Base-by-base conservation (phyloP, 129 eudicot species). In the Flaveria sonorensis region DNA sequence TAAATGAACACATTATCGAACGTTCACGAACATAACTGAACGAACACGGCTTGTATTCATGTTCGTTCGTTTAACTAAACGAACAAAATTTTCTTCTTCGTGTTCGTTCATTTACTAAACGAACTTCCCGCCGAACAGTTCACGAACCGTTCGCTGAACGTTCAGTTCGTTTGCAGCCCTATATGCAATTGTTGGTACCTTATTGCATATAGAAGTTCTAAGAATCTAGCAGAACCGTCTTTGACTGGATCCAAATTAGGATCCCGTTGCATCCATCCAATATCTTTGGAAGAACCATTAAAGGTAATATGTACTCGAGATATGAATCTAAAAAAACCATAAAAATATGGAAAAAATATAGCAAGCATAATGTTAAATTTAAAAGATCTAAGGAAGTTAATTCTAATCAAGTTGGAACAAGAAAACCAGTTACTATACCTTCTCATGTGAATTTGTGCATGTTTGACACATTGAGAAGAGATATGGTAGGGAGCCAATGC, bases 171-270 rank as follows among this genome's bases (percentile, higher is more conserved):
- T n/a, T n/a, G n/a, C n/a, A n/a, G n/a, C n/a, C n/a, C n/a, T 40
- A n/a, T 80, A 51, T 21, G 68, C 61, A 62, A 72, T 23, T 20
- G 26, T 20, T 60, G 51, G 80, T 78, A 94, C 99, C 99, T 94
- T 66, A 91, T 81, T 28, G 77, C 77, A 52, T 89, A 81, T 39
- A 94, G 75, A 36, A 89, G 86, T 81, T 94, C 99, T 46, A 76
- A 70, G 67, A 94, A 94, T 86, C 99, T 94, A 57, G 88, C 77
- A 30, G 99, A 87, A 81, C 99, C 99, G 46, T 94, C 99, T 83
- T 82, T 73, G 52, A 89, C 93, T 4, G 97, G 92, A 70, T 87
- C 90, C 97, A 94, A 82, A 73, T 83, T 88, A 65, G 96, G 92
- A 75, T 87, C 87, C 7, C 82, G 72, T 60, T 94, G 99, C 75